These are phyloP conservation scores for Glycyrrhiza uralensis DNA, from an alignment of 306 rosid species.

Conservation along the genomic window DNA sequence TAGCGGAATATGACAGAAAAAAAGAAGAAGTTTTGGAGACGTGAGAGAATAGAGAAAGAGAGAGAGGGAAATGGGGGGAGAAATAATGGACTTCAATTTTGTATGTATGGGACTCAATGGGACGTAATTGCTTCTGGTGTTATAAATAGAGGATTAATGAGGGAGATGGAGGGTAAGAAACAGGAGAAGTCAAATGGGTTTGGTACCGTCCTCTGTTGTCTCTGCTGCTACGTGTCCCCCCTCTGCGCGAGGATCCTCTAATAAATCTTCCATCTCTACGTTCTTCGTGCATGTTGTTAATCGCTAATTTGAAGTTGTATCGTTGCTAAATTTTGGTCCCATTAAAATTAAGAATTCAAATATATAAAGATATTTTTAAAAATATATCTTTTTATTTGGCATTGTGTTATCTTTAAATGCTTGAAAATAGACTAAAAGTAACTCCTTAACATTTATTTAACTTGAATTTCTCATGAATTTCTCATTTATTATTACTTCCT, in stretches of 20 bases:
- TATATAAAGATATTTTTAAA: no score
- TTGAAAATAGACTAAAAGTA: no score
- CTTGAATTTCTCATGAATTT: no score
- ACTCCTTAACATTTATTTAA: no score
- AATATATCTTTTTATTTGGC: no score
- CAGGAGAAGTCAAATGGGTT: constrained; percentile 55
- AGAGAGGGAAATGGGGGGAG: background rate
- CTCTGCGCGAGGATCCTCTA: background rate
- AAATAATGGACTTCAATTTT: background rate
- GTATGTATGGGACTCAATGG: constrained; percentile 13
- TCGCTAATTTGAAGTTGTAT: no score
- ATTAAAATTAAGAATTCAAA: no score
- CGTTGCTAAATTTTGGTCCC: no score
- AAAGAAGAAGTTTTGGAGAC: constrained; percentile 19
- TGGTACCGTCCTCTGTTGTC: constrained; percentile 63
- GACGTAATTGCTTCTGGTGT: constrained; percentile 22
- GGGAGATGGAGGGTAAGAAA: background rate
- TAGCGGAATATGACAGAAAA: background rate
- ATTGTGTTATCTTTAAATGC: no score
- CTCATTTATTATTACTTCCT: no score
- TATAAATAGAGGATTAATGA: constrained; percentile 46
- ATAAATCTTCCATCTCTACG: background rate
- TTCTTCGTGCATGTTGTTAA: no score
- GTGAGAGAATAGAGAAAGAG: constrained; percentile 14
- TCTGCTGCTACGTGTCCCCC: constrained; percentile 54